Evolutionary conservation across 2,329 filamentous ascomycete genomes (phyloP), one percentile per base, ranked within the genome.

Genomic region (Didymella pinodella): DNA sequence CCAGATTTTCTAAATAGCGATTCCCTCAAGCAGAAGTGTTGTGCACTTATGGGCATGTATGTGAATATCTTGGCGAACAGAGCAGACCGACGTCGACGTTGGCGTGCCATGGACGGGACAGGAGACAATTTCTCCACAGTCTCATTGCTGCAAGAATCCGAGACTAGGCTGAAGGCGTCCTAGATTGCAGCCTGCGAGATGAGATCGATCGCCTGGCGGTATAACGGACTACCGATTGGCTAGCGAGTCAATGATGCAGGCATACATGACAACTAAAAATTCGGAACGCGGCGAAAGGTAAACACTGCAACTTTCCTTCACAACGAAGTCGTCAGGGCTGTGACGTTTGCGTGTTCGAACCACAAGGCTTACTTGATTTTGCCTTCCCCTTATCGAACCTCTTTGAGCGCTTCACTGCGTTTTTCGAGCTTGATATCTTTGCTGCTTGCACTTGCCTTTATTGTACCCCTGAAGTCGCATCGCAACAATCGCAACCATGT

Each of bases 401-500:
- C 16, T 18, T 44, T 32, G 31, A 51, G 47, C 34, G 36, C 29
- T 44, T 60, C 20, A 36, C 22, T 47, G 57, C 43, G 31, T 34
- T 31, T 40, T 31, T 26, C n/a, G 20, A 36, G 47, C 18, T 7
- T 50, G 32, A 8, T 11, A 4, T 11, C 32, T 43, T 52, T 41
- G 11, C 11, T 18, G 10, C 36, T 38, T 48, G 38, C 22, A 22
- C 22, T 22, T 22, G 22, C 22, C 22, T 25, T 20, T 14, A 16
- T 2, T 41, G 10, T 41, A 44, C 57, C 57, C 58, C 49, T 51
- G 32, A 55, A 43, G 25, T 44, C 50, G 50, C 54, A 18, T 38
- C 29, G 34, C 49, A 55, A 49, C 46, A 55, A 40, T 56, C 52
- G 50, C 49, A 62, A 64, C 57, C 65, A 78, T 78, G 76, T 72